Evolutionary conservation across 2,329 filamentous ascomycete species (phyloP).

Genomic region (Trichophyton schoenleinii): DNA sequence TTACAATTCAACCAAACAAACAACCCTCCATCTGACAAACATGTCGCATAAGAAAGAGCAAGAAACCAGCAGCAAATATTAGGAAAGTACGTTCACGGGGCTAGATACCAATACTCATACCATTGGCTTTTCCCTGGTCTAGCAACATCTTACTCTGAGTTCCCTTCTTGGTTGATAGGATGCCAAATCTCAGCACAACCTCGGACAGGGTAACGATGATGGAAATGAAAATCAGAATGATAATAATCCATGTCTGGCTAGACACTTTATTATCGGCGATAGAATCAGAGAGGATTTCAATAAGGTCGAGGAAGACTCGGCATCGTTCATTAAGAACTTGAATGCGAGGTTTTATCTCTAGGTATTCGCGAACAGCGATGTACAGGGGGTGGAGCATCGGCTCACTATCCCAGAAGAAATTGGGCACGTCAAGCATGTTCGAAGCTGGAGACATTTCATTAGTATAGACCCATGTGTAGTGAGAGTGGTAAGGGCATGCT

Average conservation of each 20-base stretch:
- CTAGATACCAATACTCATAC: not conserved
- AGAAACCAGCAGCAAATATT: not conserved
- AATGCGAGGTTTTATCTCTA: conserved; percentile 92
- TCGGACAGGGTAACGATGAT: conserved; percentile 87
- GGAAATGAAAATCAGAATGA: conserved; percentile 78
- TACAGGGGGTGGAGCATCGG: conserved; percentile 91
- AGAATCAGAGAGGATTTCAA: conserved; percentile 84
- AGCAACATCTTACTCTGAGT: not conserved
- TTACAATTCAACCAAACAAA: not conserved
- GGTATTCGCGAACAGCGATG: conserved; percentile 85
- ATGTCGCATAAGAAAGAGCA: not conserved
- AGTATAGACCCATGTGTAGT: not conserved
- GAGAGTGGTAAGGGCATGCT: conserved; percentile 29
- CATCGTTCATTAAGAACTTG: conserved; percentile 96
- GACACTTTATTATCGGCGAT: conserved; percentile 95
- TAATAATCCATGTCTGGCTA: conserved; percentile 94
- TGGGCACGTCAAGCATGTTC: conserved; percentile 90
- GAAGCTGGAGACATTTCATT: conserved; percentile 47
- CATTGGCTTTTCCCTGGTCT: not conserved
- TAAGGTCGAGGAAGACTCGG: conserved; percentile 88
- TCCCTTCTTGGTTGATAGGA: conserved; percentile 38
- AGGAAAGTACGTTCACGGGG: not conserved
- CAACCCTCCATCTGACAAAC: not conserved
- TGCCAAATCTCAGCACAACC: conserved; percentile 72
- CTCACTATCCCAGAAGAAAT: conserved; percentile 98